phyloP scores from a whole-genome alignment of 169 alveolate species.

The Eimeria falciformis region DNA sequence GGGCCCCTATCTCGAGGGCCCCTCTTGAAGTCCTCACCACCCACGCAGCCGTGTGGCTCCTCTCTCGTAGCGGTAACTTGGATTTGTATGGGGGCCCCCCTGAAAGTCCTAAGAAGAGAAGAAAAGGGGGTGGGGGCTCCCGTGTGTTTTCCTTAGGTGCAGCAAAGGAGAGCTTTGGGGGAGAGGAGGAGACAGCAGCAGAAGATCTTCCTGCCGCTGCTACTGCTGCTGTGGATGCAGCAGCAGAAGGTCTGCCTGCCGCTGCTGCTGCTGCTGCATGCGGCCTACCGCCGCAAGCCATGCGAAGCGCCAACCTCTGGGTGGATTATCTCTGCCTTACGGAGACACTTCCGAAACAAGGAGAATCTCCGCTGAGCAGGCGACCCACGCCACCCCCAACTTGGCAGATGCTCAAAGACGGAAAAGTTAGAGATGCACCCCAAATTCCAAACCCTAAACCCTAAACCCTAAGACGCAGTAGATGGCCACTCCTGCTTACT shows the following conservation, averaged over 20 bases:
- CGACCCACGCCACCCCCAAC: background rate
- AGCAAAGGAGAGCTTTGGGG: no score
- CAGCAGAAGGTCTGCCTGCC: conserved; percentile 5
- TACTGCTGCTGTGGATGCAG: background rate
- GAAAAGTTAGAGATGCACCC: background rate
- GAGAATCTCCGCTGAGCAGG: background rate
- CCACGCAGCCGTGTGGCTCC: background rate
- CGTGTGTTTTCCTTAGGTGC: background rate
- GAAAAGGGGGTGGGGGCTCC: background rate
- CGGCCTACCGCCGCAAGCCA: background rate
- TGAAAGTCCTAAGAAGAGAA: background rate
- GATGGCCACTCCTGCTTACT: no score
- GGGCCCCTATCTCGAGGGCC: background rate
- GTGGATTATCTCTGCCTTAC: background rate
- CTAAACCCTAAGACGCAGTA: background rate
- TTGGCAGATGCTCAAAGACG: background rate
- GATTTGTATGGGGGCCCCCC: background rate
- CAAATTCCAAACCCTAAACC: conserved; percentile 25
- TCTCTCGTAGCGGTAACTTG: no score
- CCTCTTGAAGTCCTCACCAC: background rate
- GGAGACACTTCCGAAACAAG: background rate
- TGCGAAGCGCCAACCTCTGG: background rate
- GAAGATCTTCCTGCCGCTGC: background rate
- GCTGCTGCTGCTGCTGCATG: conserved; percentile 42
- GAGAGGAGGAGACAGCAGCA: conserved; percentile 4